These are phyloP conservation scores for Eucalyptus erythrocorys DNA, from an alignment of 345 rosid species.

Conservation along the genomic window DNA sequence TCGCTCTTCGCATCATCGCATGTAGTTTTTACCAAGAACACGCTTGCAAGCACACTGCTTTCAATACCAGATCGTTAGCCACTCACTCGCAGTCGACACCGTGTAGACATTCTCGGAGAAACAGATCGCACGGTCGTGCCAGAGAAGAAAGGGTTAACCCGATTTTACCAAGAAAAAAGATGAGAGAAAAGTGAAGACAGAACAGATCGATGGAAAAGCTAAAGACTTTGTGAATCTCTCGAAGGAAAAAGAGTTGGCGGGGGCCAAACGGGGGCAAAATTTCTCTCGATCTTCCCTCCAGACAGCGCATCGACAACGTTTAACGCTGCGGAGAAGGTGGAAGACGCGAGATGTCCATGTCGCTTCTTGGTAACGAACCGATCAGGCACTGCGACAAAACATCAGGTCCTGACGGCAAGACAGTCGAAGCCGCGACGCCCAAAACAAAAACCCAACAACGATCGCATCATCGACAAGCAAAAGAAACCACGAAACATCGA, in stretches of 20 bases:
- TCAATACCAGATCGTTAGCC: background rate
- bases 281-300: background rate
- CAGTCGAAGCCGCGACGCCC: background rate
- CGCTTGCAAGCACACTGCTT: background rate
- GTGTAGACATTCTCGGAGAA: background rate
- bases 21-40: background rate
- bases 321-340: background rate
- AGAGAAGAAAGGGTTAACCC: background rate
- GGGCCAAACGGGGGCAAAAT: background rate
- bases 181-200: background rate
- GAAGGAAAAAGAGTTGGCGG: background rate
- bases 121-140: background rate
- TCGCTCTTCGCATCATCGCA: background rate
- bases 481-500: background rate
- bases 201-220: background rate
- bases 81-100: background rate
- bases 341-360: background rate
- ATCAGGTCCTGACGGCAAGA: conserved; percentile 1
- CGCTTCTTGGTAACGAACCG: conserved; percentile 2
- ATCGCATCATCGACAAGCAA: background rate
- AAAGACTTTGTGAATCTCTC: background rate
- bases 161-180: background rate
- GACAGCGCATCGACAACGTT: background rate
- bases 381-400: background rate
- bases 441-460: background rate